phyloP scores from a whole-genome alignment of 805 yeast genomes.

The Starmerella davenportii region DNA sequence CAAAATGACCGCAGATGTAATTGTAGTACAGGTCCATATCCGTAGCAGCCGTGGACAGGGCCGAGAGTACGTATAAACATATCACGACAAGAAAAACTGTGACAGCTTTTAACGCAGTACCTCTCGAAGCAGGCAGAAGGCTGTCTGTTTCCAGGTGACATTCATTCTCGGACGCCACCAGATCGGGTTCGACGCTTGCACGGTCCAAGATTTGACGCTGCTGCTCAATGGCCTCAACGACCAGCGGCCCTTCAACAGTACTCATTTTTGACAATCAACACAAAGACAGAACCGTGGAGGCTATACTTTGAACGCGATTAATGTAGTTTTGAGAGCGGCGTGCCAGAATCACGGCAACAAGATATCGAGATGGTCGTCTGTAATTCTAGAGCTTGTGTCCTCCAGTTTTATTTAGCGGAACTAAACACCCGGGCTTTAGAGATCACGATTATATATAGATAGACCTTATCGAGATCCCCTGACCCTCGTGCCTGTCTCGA shows the following conservation, averaged over 20 bases:
- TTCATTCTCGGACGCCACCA: not conserved
- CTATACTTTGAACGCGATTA: too few relatives aligned
- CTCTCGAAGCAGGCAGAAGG: constrained; percentile 13
- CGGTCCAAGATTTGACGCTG: constrained; percentile 12
- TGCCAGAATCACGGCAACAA: too few relatives aligned
- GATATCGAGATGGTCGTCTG: too few relatives aligned
- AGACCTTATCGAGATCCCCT: too few relatives aligned
- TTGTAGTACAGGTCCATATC: constrained; percentile 14
- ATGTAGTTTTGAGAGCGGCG: too few relatives aligned
- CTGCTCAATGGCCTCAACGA: not conserved
- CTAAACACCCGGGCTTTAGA: too few relatives aligned
- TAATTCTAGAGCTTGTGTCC: too few relatives aligned
- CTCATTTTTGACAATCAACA: too few relatives aligned
- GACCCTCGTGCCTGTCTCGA: too few relatives aligned
- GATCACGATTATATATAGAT: too few relatives aligned
- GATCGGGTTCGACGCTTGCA: constrained; percentile 10
- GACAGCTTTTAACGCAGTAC: constrained; percentile 12
- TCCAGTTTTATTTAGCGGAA: too few relatives aligned
- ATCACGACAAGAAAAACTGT: constrained; percentile 5
- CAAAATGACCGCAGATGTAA: constrained; percentile 12
- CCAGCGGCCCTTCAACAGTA: not conserved
- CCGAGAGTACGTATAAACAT: constrained; percentile 2
- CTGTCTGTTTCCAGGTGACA: constrained; percentile 6
- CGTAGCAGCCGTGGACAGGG: constrained; percentile 12
- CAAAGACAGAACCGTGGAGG: too few relatives aligned